Evolutionary conservation across 2,329 filamentous ascomycete species (phyloP).

Genomic region (Lachnellula willkommii): DNA sequence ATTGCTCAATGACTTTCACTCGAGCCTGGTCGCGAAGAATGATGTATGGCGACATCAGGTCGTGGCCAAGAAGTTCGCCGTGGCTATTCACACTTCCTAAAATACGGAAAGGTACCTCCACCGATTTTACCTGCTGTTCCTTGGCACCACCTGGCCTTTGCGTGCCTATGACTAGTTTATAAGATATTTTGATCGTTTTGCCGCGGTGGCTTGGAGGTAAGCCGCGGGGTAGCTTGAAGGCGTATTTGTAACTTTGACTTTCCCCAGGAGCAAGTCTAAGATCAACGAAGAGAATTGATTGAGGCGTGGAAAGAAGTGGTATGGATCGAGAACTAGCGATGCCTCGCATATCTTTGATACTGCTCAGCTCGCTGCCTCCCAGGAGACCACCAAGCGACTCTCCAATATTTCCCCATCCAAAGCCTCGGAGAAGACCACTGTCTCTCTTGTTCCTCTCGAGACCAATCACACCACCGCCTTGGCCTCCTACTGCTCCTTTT

Average conservation of each 20-base stretch:
- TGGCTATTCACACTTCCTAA: slow-evolving; percentile 86
- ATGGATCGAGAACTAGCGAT: slow-evolving; percentile 80
- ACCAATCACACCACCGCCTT: slow-evolving; percentile 81
- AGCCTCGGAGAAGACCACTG: slow-evolving; percentile 72
- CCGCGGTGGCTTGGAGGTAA: slow-evolving; percentile 89
- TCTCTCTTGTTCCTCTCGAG: slow-evolving; percentile 68
- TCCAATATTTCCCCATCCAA: slow-evolving; percentile 84
- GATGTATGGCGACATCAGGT: slow-evolving; percentile 91
- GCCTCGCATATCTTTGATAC: slow-evolving; percentile 91
- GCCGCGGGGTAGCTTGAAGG: slow-evolving; percentile 78
- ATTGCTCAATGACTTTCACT: slow-evolving; percentile 25
- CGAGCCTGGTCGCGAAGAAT: slow-evolving; percentile 74
- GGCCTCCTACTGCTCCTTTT: slow-evolving; percentile 82
- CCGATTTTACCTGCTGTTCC: slow-evolving; percentile 80
- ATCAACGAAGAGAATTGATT: slow-evolving; percentile 94
- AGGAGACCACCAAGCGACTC: slow-evolving; percentile 83
- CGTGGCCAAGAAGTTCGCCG: slow-evolving; percentile 85
- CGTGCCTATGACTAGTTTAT: slow-evolving; percentile 85
- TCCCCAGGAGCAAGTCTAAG: slow-evolving; percentile 82
- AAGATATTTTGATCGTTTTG: slow-evolving; percentile 88
- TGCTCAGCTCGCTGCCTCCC: slow-evolving; percentile 82
- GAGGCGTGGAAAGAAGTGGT: slow-evolving; percentile 87
- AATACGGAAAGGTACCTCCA: slow-evolving; percentile 88
- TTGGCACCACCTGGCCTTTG: slow-evolving; percentile 74
- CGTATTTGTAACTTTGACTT: slow-evolving; percentile 80